Evolutionary conservation across 2,329 filamentous ascomycete genomes (phyloP).

Genomic region (Claviceps lovelessii): DNA sequence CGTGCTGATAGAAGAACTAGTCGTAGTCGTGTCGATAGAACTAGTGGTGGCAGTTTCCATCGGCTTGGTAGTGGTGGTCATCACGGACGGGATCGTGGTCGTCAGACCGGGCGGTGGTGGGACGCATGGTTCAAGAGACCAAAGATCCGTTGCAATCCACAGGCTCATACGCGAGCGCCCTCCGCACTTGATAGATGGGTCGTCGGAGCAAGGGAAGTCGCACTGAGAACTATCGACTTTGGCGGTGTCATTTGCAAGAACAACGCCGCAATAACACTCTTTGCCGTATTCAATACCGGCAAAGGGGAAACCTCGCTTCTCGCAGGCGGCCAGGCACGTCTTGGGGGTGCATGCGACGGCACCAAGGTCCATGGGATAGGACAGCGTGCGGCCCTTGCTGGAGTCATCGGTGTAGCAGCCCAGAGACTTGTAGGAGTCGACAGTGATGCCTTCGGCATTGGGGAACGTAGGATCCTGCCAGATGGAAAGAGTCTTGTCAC

Average conservation of each 20-base stretch:
- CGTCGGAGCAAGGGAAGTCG: slow-evolving; percentile 36
- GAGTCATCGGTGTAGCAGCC: slow-evolving; percentile 45
- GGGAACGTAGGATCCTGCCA: slow-evolving; percentile 35
- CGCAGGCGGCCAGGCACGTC: slow-evolving; percentile 28
- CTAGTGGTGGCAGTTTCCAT: slow-evolving; percentile 4
- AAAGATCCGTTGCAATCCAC: slow-evolving; percentile 33
- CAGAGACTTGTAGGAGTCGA: slow-evolving; percentile 40
- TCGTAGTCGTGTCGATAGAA: slow-evolving; percentile 3
- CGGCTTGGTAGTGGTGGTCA: slow-evolving; percentile 5
- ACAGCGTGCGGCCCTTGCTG: slow-evolving; percentile 28
- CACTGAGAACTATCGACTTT: slow-evolving; percentile 27
- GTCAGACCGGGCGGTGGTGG: slow-evolving; percentile 16
- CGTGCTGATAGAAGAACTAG: not conserved
- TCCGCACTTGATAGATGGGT: slow-evolving; percentile 28
- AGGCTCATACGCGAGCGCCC: slow-evolving; percentile 28
- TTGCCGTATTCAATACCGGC: slow-evolving; percentile 32
- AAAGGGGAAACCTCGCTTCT: slow-evolving; percentile 29
- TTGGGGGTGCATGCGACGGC: slow-evolving; percentile 25
- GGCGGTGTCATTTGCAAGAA: slow-evolving; percentile 33
- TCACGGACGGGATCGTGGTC: slow-evolving; percentile 13
- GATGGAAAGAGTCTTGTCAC: slow-evolving; percentile 31
- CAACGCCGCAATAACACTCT: slow-evolving; percentile 37
- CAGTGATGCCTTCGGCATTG: slow-evolving; percentile 27
- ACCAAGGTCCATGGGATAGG: slow-evolving; percentile 26
- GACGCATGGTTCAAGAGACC: slow-evolving; percentile 36